A percentile compares a stretch with the other conserved stretches of the same genome.
Evolutionary conservation across 2,329 filamentous ascomycete species (phyloP).

Genomic region (Aspergillus tanneri): DNA sequence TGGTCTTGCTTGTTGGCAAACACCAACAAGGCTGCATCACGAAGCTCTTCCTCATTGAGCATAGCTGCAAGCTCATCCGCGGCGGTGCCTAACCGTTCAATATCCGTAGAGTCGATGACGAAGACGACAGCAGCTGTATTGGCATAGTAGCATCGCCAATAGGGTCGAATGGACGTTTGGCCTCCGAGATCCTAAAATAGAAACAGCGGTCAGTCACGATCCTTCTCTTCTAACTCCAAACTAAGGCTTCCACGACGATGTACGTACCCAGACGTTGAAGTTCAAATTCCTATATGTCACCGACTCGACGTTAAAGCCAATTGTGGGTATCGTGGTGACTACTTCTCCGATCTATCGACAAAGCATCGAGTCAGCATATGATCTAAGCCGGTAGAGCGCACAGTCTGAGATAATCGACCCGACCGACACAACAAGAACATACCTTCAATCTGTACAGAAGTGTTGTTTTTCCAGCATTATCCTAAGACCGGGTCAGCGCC

Average conservation of each 20-base stretch:
- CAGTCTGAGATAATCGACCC: no score
- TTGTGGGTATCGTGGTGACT: conserved; percentile 97
- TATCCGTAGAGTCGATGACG: conserved; percentile 97
- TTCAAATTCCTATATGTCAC: conserved; percentile 98
- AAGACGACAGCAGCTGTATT: conserved; percentile 99
- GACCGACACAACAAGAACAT: no score
- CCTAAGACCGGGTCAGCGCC: conserved; percentile 54
- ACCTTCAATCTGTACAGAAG: conserved; percentile 95
- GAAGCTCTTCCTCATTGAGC: conserved; percentile 95
- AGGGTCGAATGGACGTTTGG: conserved; percentile 96
- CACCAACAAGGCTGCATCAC: conserved; percentile 86
- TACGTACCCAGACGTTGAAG: conserved; percentile 92
- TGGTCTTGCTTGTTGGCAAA: conserved; percentile 99
- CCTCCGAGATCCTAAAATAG: conserved; percentile 76
- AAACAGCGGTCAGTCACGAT: conserved; percentile 4
- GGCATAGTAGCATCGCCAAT: conserved; percentile 99
- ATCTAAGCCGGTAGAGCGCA: no score
- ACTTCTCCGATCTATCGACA: conserved; percentile 83
- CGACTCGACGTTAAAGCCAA: conserved; percentile 98
- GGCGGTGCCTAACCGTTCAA: conserved; percentile 88
- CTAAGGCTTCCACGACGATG: background rate
- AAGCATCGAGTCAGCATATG: conserved; percentile 2
- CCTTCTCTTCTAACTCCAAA: background rate
- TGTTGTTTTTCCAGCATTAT: conserved; percentile 98
- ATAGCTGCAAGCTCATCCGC: conserved; percentile 91